Conservation (phyloP, 768 basidiomycete species). For the Vishniacozyma victoriae region DNA sequence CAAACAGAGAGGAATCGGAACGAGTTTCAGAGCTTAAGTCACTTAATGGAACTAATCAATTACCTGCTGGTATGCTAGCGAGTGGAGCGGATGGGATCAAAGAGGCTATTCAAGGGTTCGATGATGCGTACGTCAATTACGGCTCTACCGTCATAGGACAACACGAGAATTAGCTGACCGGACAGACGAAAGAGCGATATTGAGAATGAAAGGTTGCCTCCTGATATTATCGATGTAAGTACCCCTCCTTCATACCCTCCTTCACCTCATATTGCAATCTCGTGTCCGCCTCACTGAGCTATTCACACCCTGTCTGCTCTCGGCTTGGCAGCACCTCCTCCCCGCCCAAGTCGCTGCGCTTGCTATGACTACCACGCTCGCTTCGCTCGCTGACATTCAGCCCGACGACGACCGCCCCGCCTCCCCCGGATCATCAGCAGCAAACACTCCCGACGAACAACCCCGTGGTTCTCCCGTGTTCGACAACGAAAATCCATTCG, state of each 20-base stretch:
- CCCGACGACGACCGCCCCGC: conserved; percentile 38
- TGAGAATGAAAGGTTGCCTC: conserved; percentile 96
- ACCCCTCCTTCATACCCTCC: no score
- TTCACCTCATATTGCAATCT: no score
- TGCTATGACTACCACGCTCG: conserved; percentile 20
- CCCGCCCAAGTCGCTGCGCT: conserved; percentile 53
- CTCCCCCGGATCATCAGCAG: conserved; percentile 38
- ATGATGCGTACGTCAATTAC: conserved; percentile 73
- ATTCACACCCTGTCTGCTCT: conserved; percentile 41
- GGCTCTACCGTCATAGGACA: neutral
- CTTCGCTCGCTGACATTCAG: conserved; percentile 14
- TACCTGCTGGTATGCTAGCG: conserved; percentile 78
- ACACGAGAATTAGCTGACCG: neutral
- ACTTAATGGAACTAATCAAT: conserved; percentile 62
- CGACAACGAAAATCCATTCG: conserved; percentile 4
- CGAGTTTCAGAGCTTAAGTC: conserved; percentile 94
- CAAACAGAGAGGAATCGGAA: conserved; percentile 86
- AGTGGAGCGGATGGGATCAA: conserved; percentile 90
- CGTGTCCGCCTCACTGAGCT: no score
- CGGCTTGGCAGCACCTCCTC: no score
- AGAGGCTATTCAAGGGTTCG: conserved; percentile 86
- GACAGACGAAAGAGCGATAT: conserved; percentile 90
- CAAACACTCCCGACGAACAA: conserved; percentile 34
- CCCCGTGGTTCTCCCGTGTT: conserved; percentile 21
- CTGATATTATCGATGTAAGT: conserved; percentile 77